phyloP scores from a whole-genome alignment of 2,329 filamentous ascomycete species.

The Verticillium dahliae region DNA sequence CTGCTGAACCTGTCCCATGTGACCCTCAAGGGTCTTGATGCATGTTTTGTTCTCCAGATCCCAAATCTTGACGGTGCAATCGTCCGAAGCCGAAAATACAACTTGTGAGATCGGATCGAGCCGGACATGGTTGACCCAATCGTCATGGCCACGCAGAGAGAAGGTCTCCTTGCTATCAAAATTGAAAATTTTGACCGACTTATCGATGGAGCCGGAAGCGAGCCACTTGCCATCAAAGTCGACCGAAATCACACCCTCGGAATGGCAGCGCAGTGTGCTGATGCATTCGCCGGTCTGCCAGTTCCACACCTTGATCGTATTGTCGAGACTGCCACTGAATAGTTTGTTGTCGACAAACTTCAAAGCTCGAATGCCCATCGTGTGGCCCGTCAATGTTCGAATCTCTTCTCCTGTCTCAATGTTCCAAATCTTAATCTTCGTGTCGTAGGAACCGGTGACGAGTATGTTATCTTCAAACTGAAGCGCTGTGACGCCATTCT shows the following conservation, averaged over 20 bases:
- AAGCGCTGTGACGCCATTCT: constrained; percentile 59
- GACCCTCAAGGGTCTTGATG: constrained; percentile 71
- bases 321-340: constrained; percentile 83
- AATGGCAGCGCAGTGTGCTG: constrained; percentile 73
- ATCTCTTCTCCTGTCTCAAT: constrained; percentile 81
- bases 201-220: constrained; percentile 84
- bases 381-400: constrained; percentile 78
- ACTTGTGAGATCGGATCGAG: constrained; percentile 78
- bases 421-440: constrained; percentile 94
- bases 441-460: constrained; percentile 91
- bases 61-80: constrained; percentile 87
- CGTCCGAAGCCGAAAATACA: constrained; percentile 88
- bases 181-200: constrained; percentile 87
- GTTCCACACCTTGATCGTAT: constrained; percentile 90
- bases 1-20: constrained; percentile 94
- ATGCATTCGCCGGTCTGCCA: constrained; percentile 88
- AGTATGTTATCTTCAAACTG: constrained; percentile 80
- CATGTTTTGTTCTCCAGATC: constrained; percentile 79
- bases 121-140: constrained; percentile 96
- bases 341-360: constrained; percentile 91
- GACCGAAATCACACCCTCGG: constrained; percentile 75
- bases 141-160: constrained; percentile 73
- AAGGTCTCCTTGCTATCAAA: constrained; percentile 79
- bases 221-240: constrained; percentile 82
- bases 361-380: constrained; percentile 74